Percentiles rank a stretch among this genome's conserved stretches.
phyloP scores from a whole-genome alignment of 2,329 filamentous ascomycete genomes.

The Capronia epimyces region DNA sequence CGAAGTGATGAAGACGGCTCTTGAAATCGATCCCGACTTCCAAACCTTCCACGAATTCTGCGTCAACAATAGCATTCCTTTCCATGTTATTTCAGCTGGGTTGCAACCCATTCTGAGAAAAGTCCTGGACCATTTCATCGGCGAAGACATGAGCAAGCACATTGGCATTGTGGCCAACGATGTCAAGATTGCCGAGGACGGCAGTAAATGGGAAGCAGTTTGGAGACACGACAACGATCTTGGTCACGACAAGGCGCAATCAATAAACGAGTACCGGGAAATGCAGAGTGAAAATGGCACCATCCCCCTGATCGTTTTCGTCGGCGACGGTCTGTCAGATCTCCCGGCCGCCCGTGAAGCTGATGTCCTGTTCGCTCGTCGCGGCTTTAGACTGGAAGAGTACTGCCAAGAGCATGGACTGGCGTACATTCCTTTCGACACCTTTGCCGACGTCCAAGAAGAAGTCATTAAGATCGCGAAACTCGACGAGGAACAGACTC shows the following conservation, averaged over 20 bases:
- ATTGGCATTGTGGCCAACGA: slow-evolving; percentile 67
- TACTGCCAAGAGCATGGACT: slow-evolving; percentile 61
- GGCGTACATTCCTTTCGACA: slow-evolving; percentile 58
- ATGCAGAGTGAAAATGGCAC: slow-evolving; percentile 55
- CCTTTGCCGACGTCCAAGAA: slow-evolving; percentile 59
- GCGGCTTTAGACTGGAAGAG: slow-evolving; percentile 60
- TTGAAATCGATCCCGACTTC: slow-evolving; percentile 62
- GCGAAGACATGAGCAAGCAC: slow-evolving; percentile 53
- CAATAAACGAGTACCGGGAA: slow-evolving; percentile 57
- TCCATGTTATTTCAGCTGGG: slow-evolving; percentile 65
- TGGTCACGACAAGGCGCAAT: slow-evolving; percentile 63
- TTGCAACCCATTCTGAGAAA: slow-evolving; percentile 58
- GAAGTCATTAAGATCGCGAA: slow-evolving; percentile 55
- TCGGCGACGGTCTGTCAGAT: slow-evolving; percentile 64
- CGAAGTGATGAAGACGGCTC: slow-evolving; percentile 55
- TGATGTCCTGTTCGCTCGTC: slow-evolving; percentile 62
- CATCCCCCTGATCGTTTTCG: slow-evolving; percentile 63
- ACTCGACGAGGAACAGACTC: slow-evolving; percentile 57
- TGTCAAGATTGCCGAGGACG: slow-evolving; percentile 54
- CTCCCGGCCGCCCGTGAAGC: slow-evolving; percentile 61
- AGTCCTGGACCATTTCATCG: slow-evolving; percentile 61
- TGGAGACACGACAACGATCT: slow-evolving; percentile 62
- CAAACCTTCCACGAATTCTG: slow-evolving; percentile 61
- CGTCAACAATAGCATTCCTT: slow-evolving; percentile 57
- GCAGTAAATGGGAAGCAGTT: slow-evolving; percentile 58